A percentile compares a stretch with the other conserved stretches of the same genome.
phyloP scores from a whole-genome alignment of 768 basidiomycete species.

The Leccinum barrowsii region DNA sequence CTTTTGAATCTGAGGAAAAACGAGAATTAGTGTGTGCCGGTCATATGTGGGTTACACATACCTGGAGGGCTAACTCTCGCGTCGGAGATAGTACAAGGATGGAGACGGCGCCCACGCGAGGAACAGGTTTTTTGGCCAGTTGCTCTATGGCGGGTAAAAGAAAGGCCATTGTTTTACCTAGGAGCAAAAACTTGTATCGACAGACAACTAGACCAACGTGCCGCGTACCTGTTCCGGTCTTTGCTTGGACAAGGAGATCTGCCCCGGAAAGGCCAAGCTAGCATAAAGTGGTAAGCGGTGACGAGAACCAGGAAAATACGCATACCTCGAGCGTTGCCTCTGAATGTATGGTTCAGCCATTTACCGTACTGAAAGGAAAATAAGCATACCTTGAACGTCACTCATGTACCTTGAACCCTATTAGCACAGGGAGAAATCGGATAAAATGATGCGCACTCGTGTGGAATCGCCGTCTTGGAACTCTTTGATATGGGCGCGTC shows the following conservation, averaged over 20 bases:
- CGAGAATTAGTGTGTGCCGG: constrained; percentile 8
- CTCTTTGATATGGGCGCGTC: constrained; percentile 36
- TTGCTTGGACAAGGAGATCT: constrained; percentile 50
- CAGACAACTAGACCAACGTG: not conserved
- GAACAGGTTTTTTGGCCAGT: constrained; percentile 44
- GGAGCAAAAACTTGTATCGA: not conserved
- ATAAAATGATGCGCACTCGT: constrained; percentile 35
- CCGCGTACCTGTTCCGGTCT: constrained; percentile 58
- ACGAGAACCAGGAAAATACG: not conserved
- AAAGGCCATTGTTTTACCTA: constrained; percentile 72
- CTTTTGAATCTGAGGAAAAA: constrained; percentile 51
- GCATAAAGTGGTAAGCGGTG: constrained; percentile 1
- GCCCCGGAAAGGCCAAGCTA: constrained; percentile 40
- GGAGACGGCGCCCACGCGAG: constrained; percentile 36
- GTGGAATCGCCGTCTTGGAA: constrained; percentile 40
- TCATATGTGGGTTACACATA: constrained; percentile 30
- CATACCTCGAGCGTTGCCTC: constrained; percentile 41
- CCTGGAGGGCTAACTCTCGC: constrained; percentile 71
- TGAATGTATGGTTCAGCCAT: constrained; percentile 10
- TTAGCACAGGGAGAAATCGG: constrained; percentile 18
- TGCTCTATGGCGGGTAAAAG: constrained; percentile 72
- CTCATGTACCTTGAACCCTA: constrained; percentile 37
- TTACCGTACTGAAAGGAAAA: not conserved
- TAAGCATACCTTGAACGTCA: constrained; percentile 42
- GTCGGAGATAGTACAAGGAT: constrained; percentile 71